Percentiles rank a stretch among this genome's conserved stretches.
Evolutionary conservation across 257 asterid species (phyloP).

Genomic region (Rubia yunnanensis): DNA sequence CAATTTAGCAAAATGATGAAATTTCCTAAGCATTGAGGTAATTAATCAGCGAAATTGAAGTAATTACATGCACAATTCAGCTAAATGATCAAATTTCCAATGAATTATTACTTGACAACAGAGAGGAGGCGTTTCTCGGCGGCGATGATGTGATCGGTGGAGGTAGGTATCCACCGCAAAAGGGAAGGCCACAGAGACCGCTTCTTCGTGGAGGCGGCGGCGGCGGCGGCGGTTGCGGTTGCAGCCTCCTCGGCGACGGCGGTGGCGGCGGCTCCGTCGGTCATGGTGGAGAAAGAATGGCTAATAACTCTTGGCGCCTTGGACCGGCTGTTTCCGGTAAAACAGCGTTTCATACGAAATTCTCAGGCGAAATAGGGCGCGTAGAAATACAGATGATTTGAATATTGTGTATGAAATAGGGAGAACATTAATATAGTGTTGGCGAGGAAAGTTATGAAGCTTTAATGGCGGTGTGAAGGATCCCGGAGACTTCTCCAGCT

Average conservation of each 20-base stretch:
- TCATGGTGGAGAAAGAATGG: slow-evolving; percentile 33
- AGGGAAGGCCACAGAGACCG: slow-evolving; percentile 57
- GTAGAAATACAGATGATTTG: not conserved
- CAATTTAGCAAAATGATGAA: not conserved
- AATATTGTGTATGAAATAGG: not conserved
- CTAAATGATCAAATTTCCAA: not conserved
- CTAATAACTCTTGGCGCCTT: slow-evolving; percentile 14
- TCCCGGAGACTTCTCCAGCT: slow-evolving; percentile 9
- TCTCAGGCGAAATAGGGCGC: not conserved
- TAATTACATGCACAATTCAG: not conserved
- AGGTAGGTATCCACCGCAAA: slow-evolving; percentile 90
- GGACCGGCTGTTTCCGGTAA: slow-evolving; percentile 23
- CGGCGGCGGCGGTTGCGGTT: slow-evolving; percentile 17
- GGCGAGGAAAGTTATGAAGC: not conserved
- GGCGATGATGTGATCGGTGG: slow-evolving; percentile 79
- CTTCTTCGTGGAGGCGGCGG: slow-evolving; percentile 15
- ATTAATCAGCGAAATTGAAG: not conserved
- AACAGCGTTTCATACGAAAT: slow-evolving; percentile 10
- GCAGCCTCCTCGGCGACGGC: slow-evolving; percentile 21
- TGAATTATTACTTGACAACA: slow-evolving; percentile 32
- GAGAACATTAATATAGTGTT: not conserved
- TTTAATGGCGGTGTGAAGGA: not conserved
- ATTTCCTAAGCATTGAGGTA: not conserved
- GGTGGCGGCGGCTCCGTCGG: slow-evolving; percentile 43
- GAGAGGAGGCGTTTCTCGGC: slow-evolving; percentile 90